These are phyloP conservation scores for Paraphoma sp. DNA, from an alignment of 2,329 filamentous ascomycete species.

Conservation along the genomic window DNA sequence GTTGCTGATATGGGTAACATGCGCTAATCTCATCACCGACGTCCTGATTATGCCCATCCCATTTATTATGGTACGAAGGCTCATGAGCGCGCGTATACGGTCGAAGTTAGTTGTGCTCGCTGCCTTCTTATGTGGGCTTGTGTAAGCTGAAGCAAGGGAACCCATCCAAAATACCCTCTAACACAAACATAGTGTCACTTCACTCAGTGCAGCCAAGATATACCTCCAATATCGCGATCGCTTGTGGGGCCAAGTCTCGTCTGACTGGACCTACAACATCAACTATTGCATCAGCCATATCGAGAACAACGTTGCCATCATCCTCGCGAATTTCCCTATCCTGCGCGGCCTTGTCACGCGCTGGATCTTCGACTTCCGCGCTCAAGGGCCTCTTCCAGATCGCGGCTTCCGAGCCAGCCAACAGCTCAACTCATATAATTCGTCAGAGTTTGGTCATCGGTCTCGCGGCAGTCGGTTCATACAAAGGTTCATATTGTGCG, in stretches of 20 bases:
- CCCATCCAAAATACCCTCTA: background rate
- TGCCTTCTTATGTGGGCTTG: conserved; percentile 48
- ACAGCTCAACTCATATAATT: conserved; percentile 34
- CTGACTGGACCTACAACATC: conserved; percentile 51
- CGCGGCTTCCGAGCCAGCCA: conserved; percentile 34
- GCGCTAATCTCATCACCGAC: conserved; percentile 49
- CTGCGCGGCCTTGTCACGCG: conserved; percentile 49
- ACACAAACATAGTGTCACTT: conserved; percentile 31
- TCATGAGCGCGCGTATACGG: conserved; percentile 48
- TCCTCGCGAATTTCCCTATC: conserved; percentile 49
- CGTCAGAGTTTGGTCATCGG: conserved; percentile 32
- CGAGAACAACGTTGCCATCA: conserved; percentile 51
- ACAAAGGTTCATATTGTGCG: background rate
- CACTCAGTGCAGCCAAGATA: conserved; percentile 48
- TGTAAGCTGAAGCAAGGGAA: conserved; percentile 6
- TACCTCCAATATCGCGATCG: conserved; percentile 49
- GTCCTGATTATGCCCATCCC: conserved; percentile 49
- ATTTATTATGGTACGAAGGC: conserved; percentile 47
- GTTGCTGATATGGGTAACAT: conserved; percentile 48
- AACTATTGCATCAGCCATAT: conserved; percentile 50
- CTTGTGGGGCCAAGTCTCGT: conserved; percentile 39
- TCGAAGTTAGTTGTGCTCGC: conserved; percentile 46
- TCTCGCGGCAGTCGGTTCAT: conserved; percentile 8
- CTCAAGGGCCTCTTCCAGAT: conserved; percentile 36
- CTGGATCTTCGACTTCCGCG: conserved; percentile 47